phyloP scores from a whole-genome alignment of 2,329 filamentous ascomycete species.

The Cercospora brassicicola region DNA sequence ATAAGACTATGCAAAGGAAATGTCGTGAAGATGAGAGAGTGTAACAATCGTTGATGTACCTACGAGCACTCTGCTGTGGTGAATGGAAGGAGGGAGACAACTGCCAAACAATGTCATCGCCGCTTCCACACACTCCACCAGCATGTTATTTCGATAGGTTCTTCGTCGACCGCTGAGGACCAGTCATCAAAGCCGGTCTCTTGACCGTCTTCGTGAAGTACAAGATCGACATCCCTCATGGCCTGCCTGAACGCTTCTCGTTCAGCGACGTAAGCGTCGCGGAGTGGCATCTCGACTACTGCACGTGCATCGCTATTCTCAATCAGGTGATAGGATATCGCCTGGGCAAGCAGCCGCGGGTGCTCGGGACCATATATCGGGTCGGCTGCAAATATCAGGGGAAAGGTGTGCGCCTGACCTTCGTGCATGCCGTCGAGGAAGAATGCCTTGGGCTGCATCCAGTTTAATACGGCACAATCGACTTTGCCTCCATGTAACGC shows the following conservation, averaged over 20 bases:
- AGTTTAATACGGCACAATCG: slow-evolving; percentile 69
- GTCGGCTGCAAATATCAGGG: slow-evolving; percentile 78
- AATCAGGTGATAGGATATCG: slow-evolving; percentile 68
- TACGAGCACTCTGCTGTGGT: neutral
- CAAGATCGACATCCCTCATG: slow-evolving; percentile 59
- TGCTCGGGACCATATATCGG: slow-evolving; percentile 84
- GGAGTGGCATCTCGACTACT: slow-evolving; percentile 76
- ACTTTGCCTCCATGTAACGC: slow-evolving; percentile 57
- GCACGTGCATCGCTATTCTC: slow-evolving; percentile 60
- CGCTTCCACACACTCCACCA: slow-evolving; percentile 67
- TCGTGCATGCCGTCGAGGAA: slow-evolving; percentile 12
- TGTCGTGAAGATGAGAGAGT: neutral
- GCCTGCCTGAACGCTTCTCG: slow-evolving; percentile 61
- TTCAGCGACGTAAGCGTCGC: slow-evolving; percentile 69
- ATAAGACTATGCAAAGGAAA: neutral
- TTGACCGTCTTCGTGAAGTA: slow-evolving; percentile 60
- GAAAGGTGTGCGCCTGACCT: slow-evolving; percentile 39
- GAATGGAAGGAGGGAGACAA: neutral
- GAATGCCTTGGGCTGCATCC: slow-evolving; percentile 59
- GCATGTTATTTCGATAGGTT: slow-evolving; percentile 57
- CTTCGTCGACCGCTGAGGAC: slow-evolving; percentile 55
- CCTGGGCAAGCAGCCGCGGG: slow-evolving; percentile 68
- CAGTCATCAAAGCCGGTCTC: slow-evolving; percentile 73
- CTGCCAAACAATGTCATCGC: slow-evolving; percentile 19
- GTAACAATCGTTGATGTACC: neutral